Evolutionary conservation across 2,329 filamentous ascomycete genomes (phyloP), one percentile per base, ranked within the genome.

Genomic region (Amauroascus verrucosus): DNA sequence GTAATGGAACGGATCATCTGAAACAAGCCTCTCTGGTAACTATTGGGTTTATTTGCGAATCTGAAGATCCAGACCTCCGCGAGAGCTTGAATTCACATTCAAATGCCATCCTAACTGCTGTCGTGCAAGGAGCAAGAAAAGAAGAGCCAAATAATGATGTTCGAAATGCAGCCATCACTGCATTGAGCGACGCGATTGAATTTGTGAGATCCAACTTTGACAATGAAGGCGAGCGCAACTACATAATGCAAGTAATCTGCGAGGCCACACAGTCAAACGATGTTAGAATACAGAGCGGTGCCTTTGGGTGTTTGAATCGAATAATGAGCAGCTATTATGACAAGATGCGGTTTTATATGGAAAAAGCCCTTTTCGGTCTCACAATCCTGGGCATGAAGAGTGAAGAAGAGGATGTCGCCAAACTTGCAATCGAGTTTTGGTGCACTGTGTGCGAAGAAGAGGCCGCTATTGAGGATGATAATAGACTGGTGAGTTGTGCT

Each of bases 281-380:
- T 70, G 81, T 80, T 55, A 82, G 89, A 67, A 94, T 98, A 70
- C 90, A 97, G 72, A 88, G 95, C 69, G 90, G 89, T 57, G 88
- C 93, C 41, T 98, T 96, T 69, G 93, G 93, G 63, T 97, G 93
- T 70, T 76, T 98, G 62, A 98, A 98, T 80, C 84, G 93, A 65
- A 97, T 98, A 71, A 98, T 98, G 93, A 87, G 81, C 57, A 81
- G 96, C 59, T 98, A 98, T 78, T 98, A 98, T 71, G 93, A 98
- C 65, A 94, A 96, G 76, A 98, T 98, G 93, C 85, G 90, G 65
- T 98, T 96, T 74, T 98, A 98, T 77, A 98, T 98, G 93, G 93
- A 98, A 78, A 97, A 97, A 81, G 93, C 93, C 33, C 80, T 98
- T 41, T 98, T 98, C 64, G 93, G 93, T 55, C 79, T 98, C 38